Evolutionary conservation across 306 rosid genomes (phyloP), one percentile per base, ranked within the genome.

Genomic region (Dryas alaskensis): DNA sequence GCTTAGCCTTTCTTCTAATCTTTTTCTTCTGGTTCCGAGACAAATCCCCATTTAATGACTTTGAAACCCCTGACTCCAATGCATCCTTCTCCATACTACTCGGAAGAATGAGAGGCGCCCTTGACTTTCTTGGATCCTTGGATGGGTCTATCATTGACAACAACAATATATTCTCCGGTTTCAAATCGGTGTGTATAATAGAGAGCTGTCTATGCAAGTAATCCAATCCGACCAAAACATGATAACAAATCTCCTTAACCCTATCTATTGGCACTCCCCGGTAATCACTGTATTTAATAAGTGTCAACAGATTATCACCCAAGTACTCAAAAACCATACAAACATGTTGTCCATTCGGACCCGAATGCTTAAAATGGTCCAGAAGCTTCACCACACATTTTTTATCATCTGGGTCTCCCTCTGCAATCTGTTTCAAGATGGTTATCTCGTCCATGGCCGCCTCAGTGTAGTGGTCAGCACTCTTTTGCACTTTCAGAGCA

Each of bases 401-500:
- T 53, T 84, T 85, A 85, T 91, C 97, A 11, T 81, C 90, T 0
- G 84, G 80, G 80, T 93, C 97, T 71, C 97, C 97, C 72, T 91
- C 97, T 6, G 96, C 97, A 73, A 89, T 83, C 86, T 93, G 98
- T 79, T 91, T 87, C 86, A 93, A 83, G 73, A 93, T 93, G 10
- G 92, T 88, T 78, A 93, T 91, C 87, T 93, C 98, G 31, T 93
- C 98, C 96, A 91, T 80, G 1, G 98, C 98, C 0, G 98, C 98
- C 81, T 93, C 98, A 0, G 98, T 89, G 79, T 93, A 93, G 87
- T 93, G 98, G 74, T 92, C 96, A 52, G 98, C 98, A 71, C 98
- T 93, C 91, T 93, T 93, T 69, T 93, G 98, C 76, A 93, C 97
- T 77, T 93, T 93, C 85, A 93, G 76, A 59, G 98, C 97, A 68